Base-by-base conservation (phyloP, 1,139 yeast species). In the Arxiozyma slooffiae region DNA sequence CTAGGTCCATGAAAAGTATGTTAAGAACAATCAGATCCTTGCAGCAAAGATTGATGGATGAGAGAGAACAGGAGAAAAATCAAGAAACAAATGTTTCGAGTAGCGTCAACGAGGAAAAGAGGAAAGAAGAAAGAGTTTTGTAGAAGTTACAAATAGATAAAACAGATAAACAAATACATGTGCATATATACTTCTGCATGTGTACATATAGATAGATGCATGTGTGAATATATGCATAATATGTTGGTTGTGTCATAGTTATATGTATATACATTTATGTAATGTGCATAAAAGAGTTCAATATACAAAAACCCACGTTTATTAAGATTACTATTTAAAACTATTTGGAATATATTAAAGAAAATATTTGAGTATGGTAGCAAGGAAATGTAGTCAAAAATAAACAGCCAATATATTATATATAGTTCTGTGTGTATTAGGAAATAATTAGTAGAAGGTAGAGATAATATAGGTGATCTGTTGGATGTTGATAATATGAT, bases 1-100 rank as follows among this genome's bases (percentile, higher is more conserved):
- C 66, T 16, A 55, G 54, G 30, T 64, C 67, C 8, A 58, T 65
- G 51, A 58, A 55, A 46, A 60, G 53, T 24, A 59, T 64, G 59
- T 50, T 65, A 22, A 47, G 43, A 8, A 52, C 48, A 17, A 50
- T 54, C 6, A 54, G 51, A 17, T 41, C 44, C 17, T 41, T 41
- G 38, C 24, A 41, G 26, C 44, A 41, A 26, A 41, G 37, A 16
- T 9, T 41, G 24, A 26, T 41, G 8, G 23, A 41, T 17, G 44
- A 41, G n/a, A 41, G 30, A 17, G 34, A 41, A 41, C 37, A 41
- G 9, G 44, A 39, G 22, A 24, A 39, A 21, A n/a, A 17, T 11
- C 17, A 24, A 7, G 18, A 4, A 14, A 11, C 36, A 30, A 30
- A 11, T 11, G 14, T 4, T 11, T 30, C 36, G n/a, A n/a, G 11